A percentile compares a stretch with the other conserved stretches of the same genome.
Conservation (phyloP, 2,329 filamentous ascomycete species). For the Cytospora piceicola region DNA sequence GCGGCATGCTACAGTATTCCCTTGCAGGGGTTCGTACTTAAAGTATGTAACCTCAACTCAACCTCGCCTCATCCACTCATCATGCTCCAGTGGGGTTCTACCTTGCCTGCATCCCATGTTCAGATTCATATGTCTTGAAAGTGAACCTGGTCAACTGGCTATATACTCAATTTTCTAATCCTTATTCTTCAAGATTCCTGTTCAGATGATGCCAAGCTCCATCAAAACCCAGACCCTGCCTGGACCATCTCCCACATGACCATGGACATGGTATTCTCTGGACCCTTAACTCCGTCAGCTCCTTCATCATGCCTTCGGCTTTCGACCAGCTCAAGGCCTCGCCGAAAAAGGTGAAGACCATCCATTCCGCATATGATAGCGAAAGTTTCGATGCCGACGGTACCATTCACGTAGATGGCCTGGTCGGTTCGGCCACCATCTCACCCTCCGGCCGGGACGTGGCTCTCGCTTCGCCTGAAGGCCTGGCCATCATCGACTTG, state of each 20-base stretch:
- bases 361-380: slow-evolving; percentile 77
- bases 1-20: neutral
- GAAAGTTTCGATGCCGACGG: slow-evolving; percentile 85
- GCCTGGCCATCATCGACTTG: slow-evolving; percentile 87
- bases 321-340: slow-evolving; percentile 51
- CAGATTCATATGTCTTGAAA: neutral
- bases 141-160: neutral
- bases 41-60: neutral
- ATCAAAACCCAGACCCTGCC: neutral
- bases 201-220: neutral
- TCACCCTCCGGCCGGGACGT: slow-evolving; percentile 90
- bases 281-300: neutral
- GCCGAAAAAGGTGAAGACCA: slow-evolving; percentile 60
- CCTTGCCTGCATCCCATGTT: neutral
- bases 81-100: neutral
- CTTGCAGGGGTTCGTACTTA: neutral
- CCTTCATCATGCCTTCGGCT: slow-evolving; percentile 50
- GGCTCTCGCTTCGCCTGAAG: slow-evolving; percentile 86
- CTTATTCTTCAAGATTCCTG: neutral
- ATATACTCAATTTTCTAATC: neutral
- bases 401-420: slow-evolving; percentile 79
- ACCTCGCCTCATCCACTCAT: slow-evolving; percentile 13
- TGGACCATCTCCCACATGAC: neutral
- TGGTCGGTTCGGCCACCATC: slow-evolving; percentile 88
- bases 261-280: slow-evolving; percentile 6